Evolutionary conservation across 805 yeast species (phyloP).

Genomic region (Nakazawaea holstii): DNA sequence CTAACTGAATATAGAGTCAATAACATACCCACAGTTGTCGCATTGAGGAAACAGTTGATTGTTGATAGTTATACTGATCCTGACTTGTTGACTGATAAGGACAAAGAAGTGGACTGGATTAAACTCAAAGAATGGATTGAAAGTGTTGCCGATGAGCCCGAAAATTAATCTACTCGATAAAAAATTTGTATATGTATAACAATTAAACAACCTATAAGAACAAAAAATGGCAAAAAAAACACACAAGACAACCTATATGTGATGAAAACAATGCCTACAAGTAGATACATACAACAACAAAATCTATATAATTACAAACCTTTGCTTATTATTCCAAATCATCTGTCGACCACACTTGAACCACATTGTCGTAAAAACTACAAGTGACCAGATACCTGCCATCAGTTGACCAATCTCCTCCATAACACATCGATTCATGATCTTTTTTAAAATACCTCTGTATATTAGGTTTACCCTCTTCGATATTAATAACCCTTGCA

Average conservation of each 20-base stretch:
- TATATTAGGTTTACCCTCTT: slow-evolving; percentile 19
- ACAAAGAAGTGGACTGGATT: slow-evolving; percentile 36
- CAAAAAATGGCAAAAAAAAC: too few relatives aligned
- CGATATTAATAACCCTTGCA: slow-evolving; percentile 55
- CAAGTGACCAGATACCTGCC: slow-evolving; percentile 63
- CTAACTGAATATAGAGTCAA: slow-evolving; percentile 46
- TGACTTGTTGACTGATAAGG: slow-evolving; percentile 20
- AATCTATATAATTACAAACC: background rate
- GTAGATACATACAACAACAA: background rate
- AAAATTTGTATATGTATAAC: slow-evolving; percentile 4
- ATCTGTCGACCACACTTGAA: slow-evolving; percentile 61
- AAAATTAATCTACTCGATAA: slow-evolving; percentile 5
- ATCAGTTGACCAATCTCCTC: slow-evolving; percentile 76
- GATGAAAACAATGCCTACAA: too few relatives aligned
- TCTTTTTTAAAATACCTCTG: slow-evolving; percentile 50
- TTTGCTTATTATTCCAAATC: slow-evolving; percentile 13
- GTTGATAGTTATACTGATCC: slow-evolving; percentile 30
- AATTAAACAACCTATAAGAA: too few relatives aligned
- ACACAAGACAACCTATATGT: too few relatives aligned
- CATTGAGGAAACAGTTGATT: slow-evolving; percentile 61
- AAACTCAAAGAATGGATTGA: slow-evolving; percentile 39
- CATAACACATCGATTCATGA: slow-evolving; percentile 92
- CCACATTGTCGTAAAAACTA: slow-evolving; percentile 82
- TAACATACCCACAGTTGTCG: slow-evolving; percentile 61
- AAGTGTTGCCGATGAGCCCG: slow-evolving; percentile 29